Conservation (phyloP, 176 grass and related monocot species). For the Carex littledalei region DNA sequence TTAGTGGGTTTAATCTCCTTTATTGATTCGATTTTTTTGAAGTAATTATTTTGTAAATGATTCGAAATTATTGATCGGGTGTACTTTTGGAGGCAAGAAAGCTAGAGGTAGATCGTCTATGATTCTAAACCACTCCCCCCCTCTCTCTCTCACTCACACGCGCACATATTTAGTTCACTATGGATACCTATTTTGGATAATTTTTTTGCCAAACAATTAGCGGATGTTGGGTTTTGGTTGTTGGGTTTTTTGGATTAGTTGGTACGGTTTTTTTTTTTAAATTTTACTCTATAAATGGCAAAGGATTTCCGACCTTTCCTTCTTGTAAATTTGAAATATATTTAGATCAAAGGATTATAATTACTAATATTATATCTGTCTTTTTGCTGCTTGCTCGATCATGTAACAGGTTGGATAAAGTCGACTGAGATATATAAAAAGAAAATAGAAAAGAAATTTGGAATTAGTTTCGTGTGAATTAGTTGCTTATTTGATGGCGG, state of each 20-base stretch:
- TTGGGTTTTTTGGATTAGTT: background rate
- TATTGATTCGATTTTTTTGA: background rate
- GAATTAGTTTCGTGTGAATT: background rate
- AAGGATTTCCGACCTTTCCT: background rate
- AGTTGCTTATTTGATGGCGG: slow-evolving; percentile 11
- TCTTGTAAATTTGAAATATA: background rate
- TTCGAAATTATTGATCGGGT: background rate
- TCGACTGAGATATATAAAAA: slow-evolving; percentile 1
- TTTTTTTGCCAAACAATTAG: background rate
- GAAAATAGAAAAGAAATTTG: background rate
- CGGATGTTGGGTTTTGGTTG: background rate
- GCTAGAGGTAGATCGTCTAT: background rate
- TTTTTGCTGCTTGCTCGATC: background rate
- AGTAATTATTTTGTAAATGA: background rate
- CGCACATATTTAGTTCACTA: background rate
- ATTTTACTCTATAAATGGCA: slow-evolving; percentile 12
- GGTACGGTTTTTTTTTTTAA: background rate
- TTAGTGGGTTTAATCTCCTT: background rate
- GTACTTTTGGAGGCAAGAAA: background rate
- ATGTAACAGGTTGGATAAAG: background rate
- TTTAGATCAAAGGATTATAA: background rate
- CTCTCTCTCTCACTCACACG: background rate
- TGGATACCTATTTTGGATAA: background rate
- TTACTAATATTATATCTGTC: background rate
- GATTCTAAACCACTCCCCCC: background rate